phyloP scores from a whole-genome alignment of 1,284 basidiomycete species.

The Hemileia vastatrix region DNA sequence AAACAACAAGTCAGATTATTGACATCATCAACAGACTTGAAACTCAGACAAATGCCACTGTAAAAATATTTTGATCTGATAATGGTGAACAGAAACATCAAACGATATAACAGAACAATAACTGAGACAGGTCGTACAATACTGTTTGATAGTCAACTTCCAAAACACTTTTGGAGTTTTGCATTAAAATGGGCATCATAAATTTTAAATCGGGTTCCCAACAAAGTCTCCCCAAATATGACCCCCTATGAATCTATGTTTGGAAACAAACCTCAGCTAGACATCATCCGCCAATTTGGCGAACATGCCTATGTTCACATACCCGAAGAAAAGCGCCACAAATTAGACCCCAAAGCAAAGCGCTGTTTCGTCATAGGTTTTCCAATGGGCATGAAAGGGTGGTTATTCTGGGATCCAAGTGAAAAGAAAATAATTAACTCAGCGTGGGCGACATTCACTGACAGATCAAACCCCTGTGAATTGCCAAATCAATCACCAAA shows the following conservation, averaged over 20 bases:
- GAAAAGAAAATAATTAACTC: not conserved
- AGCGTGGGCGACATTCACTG: not conserved
- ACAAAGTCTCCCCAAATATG: not conserved
- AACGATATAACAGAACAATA: not conserved
- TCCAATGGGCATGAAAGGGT: not conserved
- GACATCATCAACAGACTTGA: no score
- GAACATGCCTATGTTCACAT: not conserved
- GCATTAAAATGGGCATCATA: not conserved
- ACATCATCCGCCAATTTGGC: not conserved
- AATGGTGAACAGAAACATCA: constrained; percentile 18
- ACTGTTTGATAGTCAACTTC: not conserved
- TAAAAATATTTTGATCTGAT: no score
- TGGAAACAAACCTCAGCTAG: not conserved
- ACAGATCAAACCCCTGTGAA: no score
- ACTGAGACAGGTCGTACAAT: constrained; percentile 2
- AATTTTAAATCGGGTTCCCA: constrained; percentile 2
- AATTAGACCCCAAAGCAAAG: not conserved
- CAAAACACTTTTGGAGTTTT: constrained; percentile 1
- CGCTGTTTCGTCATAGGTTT: not conserved
- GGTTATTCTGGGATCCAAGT: constrained; percentile 2
- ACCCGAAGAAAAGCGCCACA: not conserved
- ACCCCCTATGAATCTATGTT: constrained; percentile 1
- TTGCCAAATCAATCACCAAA: no score
- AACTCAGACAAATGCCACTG: no score
- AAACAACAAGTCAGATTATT: no score